Evolutionary conservation across 768 basidiomycete species (phyloP).

Genomic region (Suillus fuscotomentosus): DNA sequence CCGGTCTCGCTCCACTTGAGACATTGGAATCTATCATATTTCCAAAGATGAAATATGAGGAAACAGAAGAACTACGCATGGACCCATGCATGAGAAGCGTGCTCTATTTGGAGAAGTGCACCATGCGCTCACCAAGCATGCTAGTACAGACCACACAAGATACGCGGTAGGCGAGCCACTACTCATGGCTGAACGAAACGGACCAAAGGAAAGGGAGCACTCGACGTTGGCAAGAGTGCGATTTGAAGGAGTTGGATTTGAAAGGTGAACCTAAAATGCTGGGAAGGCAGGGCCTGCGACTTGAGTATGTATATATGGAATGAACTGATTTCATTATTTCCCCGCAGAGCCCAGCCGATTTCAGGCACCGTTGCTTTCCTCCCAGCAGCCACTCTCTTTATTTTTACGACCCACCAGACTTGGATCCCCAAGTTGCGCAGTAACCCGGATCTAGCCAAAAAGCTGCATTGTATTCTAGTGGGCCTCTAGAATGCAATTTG

Average conservation of each 20-base stretch:
- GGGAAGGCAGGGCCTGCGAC: constrained; percentile 1
- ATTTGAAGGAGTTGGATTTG: background rate
- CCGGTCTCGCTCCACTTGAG: constrained; percentile 67
- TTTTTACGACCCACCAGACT: background rate
- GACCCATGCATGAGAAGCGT: constrained; percentile 7
- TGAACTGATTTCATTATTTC: constrained; percentile 17
- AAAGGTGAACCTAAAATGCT: background rate
- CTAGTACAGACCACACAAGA: constrained; percentile 74
- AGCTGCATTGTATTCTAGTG: background rate
- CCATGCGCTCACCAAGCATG: constrained; percentile 51
- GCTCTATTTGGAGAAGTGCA: background rate
- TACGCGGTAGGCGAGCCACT: constrained; percentile 72
- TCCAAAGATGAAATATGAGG: constrained; percentile 75
- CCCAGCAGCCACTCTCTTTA: background rate
- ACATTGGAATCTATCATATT: constrained; percentile 75
- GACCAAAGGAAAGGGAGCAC: constrained; percentile 1
- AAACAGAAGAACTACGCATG: constrained; percentile 59
- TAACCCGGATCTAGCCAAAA: background rate
- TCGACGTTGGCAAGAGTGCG: background rate
- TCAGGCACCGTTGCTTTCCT: background rate
- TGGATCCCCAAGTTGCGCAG: background rate
- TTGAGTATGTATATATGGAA: constrained; percentile 6
- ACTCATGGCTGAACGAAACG: constrained; percentile 47
- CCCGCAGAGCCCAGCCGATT: constrained; percentile 19
- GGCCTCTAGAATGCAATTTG: too few relatives aligned